Percentiles rank a stretch among this genome's conserved stretches.
phyloP scores from a whole-genome alignment of 2,329 filamentous ascomycete genomes.

The Allantophomopsis lycopodina region DNA sequence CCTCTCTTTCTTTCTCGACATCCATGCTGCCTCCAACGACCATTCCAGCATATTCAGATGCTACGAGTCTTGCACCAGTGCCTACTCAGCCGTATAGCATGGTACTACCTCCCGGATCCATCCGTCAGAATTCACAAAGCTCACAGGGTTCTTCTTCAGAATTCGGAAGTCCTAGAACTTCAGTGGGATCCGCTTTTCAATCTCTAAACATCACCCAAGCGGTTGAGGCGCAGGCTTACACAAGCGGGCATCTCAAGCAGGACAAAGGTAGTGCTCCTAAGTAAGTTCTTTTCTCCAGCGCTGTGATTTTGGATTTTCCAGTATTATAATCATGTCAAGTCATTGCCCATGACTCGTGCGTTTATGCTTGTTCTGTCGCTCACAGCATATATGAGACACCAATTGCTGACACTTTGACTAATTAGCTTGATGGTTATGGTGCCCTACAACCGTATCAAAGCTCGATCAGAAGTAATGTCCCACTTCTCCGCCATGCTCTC shows the following conservation, averaged over 20 bases:
- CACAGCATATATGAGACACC: not conserved
- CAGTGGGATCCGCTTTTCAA: constrained; percentile 19
- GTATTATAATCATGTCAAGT: too few relatives aligned
- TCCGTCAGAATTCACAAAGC: constrained; percentile 20
- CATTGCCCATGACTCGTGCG: not conserved
- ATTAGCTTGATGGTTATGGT: constrained; percentile 16
- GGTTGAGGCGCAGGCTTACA: constrained; percentile 7
- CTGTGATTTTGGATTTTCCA: not conserved
- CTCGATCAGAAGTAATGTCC: constrained; percentile 19
- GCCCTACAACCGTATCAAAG: constrained; percentile 20
- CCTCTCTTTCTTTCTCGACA: constrained; percentile 14
- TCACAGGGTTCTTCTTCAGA: constrained; percentile 20
- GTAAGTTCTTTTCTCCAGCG: not conserved
- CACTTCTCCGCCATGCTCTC: constrained; percentile 21
- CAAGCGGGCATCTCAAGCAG: too few relatives aligned
- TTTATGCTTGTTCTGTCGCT: constrained; percentile 5
- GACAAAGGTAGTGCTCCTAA: too few relatives aligned
- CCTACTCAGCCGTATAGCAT: constrained; percentile 18
- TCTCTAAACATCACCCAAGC: constrained; percentile 13
- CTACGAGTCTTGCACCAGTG: constrained; percentile 9
- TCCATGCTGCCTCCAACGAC: constrained; percentile 16
- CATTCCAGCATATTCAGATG: constrained; percentile 17
- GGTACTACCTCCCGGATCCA: constrained; percentile 19
- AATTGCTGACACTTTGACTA: not conserved
- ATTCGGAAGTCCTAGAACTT: constrained; percentile 17